A percentile compares a stretch with the other conserved stretches of the same genome.
Evolutionary conservation across 2,329 filamentous ascomycete genomes (phyloP).

Genomic region (Trichoderma arundinaceum): DNA sequence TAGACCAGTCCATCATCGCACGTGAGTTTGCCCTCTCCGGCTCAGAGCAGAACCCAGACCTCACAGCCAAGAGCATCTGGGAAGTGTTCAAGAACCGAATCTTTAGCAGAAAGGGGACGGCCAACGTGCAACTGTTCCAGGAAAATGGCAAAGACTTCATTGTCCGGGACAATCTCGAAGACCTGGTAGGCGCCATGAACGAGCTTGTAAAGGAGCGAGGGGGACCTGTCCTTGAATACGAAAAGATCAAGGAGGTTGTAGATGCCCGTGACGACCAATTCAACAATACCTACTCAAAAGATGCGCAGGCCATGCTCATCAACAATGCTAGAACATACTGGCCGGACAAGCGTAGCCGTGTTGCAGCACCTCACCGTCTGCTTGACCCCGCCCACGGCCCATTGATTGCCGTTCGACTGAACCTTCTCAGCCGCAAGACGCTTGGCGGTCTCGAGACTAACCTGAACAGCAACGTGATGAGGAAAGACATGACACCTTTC

Average conservation of each 20-base stretch:
- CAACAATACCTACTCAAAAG: constrained; percentile 62
- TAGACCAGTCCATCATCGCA: constrained; percentile 63
- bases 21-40: constrained; percentile 66
- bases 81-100: constrained; percentile 55
- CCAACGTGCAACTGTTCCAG: constrained; percentile 63
- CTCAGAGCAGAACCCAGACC: constrained; percentile 67
- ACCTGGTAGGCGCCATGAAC: constrained; percentile 65
- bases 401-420: constrained; percentile 65
- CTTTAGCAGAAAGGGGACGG: constrained; percentile 57
- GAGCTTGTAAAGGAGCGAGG: constrained; percentile 53
- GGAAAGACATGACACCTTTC: constrained; percentile 54
- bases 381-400: constrained; percentile 62
- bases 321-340: constrained; percentile 62
- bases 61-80: constrained; percentile 63
- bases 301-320: constrained; percentile 67
- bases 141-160: constrained; percentile 65
- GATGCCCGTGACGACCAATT: constrained; percentile 62
- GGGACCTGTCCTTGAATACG: constrained; percentile 56
- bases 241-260: constrained; percentile 53
- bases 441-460: constrained; percentile 66
- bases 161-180: constrained; percentile 60
- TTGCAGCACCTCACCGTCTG: constrained; percentile 60
- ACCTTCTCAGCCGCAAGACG: constrained; percentile 65
- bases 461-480: constrained; percentile 61
- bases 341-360: constrained; percentile 57